Evolutionary conservation across 73 alveolate genomes (phyloP).

Genomic region (Vitrella brassicaformis): DNA sequence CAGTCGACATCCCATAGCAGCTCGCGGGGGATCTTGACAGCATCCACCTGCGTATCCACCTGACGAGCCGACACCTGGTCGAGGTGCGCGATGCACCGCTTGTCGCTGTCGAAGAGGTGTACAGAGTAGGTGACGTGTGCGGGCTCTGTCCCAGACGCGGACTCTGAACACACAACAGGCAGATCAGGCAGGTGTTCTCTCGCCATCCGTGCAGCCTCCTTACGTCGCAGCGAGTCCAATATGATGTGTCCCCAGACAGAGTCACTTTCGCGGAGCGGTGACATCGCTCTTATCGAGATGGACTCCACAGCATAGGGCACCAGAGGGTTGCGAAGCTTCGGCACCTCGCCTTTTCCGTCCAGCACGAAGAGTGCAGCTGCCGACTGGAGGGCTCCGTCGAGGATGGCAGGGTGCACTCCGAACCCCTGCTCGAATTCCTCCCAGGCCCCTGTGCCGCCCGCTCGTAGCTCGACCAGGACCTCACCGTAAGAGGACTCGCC

Average conservation of each 20-base stretch:
- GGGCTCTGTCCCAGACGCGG: no score
- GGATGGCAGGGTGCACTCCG: constrained; percentile 19
- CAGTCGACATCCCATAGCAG: not conserved
- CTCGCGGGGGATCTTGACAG: not conserved
- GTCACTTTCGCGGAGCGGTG: no score
- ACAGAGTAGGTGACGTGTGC: no score
- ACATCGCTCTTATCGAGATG: not conserved
- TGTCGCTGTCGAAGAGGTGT: not conserved
- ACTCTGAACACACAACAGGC: no score
- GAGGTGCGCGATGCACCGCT: not conserved
- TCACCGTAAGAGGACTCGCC: no score
- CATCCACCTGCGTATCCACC: not conserved
- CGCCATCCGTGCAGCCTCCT: not conserved
- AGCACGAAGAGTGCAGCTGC: not conserved
- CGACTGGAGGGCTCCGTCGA: constrained; percentile 36
- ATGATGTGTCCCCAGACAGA: no score
- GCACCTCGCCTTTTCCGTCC: not conserved
- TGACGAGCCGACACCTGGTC: not conserved
- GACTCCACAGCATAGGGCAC: not conserved
- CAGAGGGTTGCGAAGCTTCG: not conserved
- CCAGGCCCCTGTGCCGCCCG: no score
- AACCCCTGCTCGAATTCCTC: not conserved
- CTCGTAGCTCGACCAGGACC: no score
- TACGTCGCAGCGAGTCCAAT: not conserved
- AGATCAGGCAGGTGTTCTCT: no score